Percentiles rank a stretch among this genome's conserved stretches.
phyloP scores from a whole-genome alignment of 257 asterid genomes.

The Asclepias syriaca region DNA sequence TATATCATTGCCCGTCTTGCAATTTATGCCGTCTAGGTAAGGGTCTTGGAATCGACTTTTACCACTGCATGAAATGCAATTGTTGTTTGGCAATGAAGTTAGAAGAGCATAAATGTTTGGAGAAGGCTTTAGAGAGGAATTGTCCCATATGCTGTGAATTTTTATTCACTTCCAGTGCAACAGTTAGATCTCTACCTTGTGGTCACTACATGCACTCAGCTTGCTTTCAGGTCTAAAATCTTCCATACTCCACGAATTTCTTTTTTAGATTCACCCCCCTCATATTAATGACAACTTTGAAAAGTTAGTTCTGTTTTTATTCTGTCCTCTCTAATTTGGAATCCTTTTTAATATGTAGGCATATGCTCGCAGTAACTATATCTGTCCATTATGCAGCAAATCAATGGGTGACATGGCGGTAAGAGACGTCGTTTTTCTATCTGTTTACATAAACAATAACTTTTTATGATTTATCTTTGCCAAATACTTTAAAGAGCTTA shows the following conservation, averaged over 20 bases:
- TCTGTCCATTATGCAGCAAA: conserved; percentile 48
- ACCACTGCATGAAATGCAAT: conserved; percentile 49
- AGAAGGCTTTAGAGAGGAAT: conserved; percentile 43
- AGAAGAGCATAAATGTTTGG: conserved; percentile 38
- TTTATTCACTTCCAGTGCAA: conserved; percentile 42
- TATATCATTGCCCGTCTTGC: conserved; percentile 50
- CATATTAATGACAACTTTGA: not conserved
- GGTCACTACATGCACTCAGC: conserved; percentile 54
- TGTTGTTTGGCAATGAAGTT: conserved; percentile 38
- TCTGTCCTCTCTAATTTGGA: not conserved
- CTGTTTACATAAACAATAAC: not conserved
- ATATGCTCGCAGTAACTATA: conserved; percentile 38
- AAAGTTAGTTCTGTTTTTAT: not conserved
- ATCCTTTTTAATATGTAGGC: conserved; percentile 22
- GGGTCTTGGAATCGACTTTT: conserved; percentile 43
- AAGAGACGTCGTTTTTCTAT: conserved; percentile 11
- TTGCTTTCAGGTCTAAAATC: conserved; percentile 40
- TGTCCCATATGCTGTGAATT: conserved; percentile 49
- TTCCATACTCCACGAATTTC: not conserved
- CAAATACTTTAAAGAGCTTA: not conserved
- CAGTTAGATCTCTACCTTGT: conserved; percentile 41
- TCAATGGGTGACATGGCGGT: conserved; percentile 52
- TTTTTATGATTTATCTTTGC: not conserved
- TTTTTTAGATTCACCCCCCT: not conserved
- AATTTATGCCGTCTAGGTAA: conserved; percentile 45